Percentiles rank a stretch among this genome's conserved stretches.
phyloP scores from a whole-genome alignment of 768 basidiomycete genomes.

The Tephrocybe rancida region DNA sequence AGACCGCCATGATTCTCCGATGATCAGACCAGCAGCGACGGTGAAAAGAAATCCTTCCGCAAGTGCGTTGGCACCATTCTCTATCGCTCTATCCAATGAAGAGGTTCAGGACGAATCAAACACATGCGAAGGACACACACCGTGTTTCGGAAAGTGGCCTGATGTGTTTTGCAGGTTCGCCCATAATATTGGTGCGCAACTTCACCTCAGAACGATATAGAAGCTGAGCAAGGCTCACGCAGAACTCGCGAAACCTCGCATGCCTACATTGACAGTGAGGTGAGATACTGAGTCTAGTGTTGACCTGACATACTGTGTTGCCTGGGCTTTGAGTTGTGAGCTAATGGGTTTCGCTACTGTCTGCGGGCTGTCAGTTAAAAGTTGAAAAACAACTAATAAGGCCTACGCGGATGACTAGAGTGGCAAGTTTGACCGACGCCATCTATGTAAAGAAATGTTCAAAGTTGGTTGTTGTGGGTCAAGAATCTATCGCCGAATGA shows the following conservation, averaged over 20 bases:
- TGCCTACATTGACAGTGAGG: slow-evolving; percentile 46
- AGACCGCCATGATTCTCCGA: slow-evolving; percentile 77
- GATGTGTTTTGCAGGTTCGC: slow-evolving; percentile 71
- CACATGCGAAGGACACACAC: slow-evolving; percentile 37
- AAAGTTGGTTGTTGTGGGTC: not conserved
- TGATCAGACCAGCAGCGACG: slow-evolving; percentile 73
- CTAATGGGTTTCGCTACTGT: slow-evolving; percentile 88
- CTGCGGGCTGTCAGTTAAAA: slow-evolving; percentile 34
- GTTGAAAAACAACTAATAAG: not conserved
- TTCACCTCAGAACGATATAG: slow-evolving; percentile 76
- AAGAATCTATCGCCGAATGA: not conserved
- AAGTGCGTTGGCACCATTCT: slow-evolving; percentile 82
- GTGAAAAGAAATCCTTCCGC: slow-evolving; percentile 85
- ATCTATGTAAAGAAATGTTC: slow-evolving; percentile 23
- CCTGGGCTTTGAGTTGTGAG: slow-evolving; percentile 66
- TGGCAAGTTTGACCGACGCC: slow-evolving; percentile 77
- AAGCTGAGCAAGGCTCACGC: slow-evolving; percentile 72
- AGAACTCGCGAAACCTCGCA: slow-evolving; percentile 68
- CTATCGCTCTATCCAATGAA: slow-evolving; percentile 61
- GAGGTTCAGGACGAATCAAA: not conserved
- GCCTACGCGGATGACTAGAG: slow-evolving; percentile 62
- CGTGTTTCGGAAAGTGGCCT: slow-evolving; percentile 77
- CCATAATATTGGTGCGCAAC: slow-evolving; percentile 75
- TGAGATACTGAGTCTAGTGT: slow-evolving; percentile 1
- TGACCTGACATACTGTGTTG: slow-evolving; percentile 55